Evolutionary conservation across 23 red algal species (phyloP).

Genomic region (Gracilaria domingensis): DNA sequence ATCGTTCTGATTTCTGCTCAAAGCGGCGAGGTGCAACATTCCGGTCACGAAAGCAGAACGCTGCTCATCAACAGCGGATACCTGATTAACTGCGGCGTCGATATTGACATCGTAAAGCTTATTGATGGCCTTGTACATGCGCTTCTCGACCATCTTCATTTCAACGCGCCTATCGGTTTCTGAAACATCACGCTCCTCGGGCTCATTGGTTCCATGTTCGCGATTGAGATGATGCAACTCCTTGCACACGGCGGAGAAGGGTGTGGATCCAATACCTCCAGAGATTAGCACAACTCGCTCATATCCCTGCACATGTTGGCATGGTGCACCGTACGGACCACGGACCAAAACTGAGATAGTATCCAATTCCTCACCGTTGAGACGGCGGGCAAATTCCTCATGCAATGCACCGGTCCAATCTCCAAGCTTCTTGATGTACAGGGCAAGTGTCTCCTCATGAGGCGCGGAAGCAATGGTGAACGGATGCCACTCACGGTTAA

Average conservation of each 20-base stretch:
- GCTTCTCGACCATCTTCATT: conserved; percentile 3
- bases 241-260: conserved; percentile 72
- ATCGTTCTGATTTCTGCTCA: background rate
- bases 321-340: conserved; percentile 84
- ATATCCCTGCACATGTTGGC: conserved; percentile 69
- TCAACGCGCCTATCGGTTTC: background rate
- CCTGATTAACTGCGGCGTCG: background rate
- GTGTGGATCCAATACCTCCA: conserved; percentile 79
- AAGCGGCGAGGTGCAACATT: background rate
- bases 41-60: conserved; percentile 31
- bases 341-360: conserved; percentile 51
- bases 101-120: conserved; percentile 32
- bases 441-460: conserved; percentile 58
- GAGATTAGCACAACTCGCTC: conserved; percentile 72
- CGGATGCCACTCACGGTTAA: conserved; percentile 83
- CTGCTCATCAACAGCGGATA: background rate
- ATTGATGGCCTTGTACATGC: background rate
- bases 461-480: conserved; percentile 87
- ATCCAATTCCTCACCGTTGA: conserved; percentile 16
- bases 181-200: background rate
- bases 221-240: conserved; percentile 54
- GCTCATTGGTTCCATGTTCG: background rate
- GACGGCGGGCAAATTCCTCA: conserved; percentile 23
- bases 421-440: conserved; percentile 82
- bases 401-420: conserved; percentile 75